Evolutionary conservation across 345 rosid species (phyloP).

Genomic region (Euclidium syriacum): DNA sequence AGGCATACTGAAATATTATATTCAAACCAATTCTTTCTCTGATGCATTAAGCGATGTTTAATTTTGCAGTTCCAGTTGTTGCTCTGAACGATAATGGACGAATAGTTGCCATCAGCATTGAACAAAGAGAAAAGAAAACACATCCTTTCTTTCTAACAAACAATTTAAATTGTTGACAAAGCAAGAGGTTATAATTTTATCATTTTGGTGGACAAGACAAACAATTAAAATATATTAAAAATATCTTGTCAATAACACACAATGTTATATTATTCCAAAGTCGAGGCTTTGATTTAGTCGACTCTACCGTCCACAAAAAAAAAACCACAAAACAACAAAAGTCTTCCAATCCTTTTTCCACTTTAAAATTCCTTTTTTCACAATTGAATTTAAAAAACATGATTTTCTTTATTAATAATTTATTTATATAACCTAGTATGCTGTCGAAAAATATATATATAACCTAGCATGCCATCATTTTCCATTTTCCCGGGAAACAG

Average conservation of each 20-base stretch:
- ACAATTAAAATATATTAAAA: too few relatives aligned
- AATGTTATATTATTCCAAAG: background rate
- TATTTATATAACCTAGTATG: conserved; percentile 4
- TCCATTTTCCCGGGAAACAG: background rate
- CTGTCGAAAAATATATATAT: conserved; percentile 4
- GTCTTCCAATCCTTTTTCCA: conserved; percentile 17
- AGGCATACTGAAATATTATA: too few relatives aligned
- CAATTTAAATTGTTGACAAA: background rate
- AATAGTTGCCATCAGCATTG: too few relatives aligned
- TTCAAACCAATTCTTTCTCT: too few relatives aligned
- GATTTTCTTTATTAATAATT: background rate
- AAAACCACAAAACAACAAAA: conserved; percentile 10
- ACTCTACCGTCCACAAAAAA: background rate
- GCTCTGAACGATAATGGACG: too few relatives aligned
- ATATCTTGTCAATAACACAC: background rate
- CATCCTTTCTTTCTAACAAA: too few relatives aligned
- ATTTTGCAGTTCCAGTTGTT: too few relatives aligned
- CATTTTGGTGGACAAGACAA: too few relatives aligned
- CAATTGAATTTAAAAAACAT: too few relatives aligned
- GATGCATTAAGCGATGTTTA: too few relatives aligned
- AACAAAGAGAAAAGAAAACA: too few relatives aligned
- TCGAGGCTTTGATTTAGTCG: conserved; percentile 14
- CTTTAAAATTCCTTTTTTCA: too few relatives aligned
- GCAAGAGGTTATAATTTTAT: background rate
- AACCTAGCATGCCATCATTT: background rate